phyloP scores from a whole-genome alignment of 495 filamentous ascomycete genomes.

The Annulohypoxylon bovei region DNA sequence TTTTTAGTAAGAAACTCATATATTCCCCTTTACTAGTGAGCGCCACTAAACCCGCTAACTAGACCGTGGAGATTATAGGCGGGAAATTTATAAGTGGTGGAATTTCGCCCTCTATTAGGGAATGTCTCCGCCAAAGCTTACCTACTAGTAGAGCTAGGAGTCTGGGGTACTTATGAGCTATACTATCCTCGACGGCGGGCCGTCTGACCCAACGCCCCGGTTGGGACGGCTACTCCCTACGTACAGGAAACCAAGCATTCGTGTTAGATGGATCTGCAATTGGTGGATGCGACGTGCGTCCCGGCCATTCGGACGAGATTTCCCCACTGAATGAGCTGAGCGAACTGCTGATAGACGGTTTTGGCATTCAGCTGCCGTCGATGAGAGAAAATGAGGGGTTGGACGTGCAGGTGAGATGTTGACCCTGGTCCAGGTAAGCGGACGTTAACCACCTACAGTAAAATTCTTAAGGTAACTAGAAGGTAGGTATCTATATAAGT shows the following conservation, averaged over 20 bases:
- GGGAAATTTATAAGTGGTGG: slow-evolving; percentile 36
- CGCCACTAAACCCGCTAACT: too few species aligned
- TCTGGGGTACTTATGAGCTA: slow-evolving; percentile 10
- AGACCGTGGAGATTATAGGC: not conserved
- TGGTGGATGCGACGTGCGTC: slow-evolving; percentile 16
- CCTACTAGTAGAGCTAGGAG: not conserved
- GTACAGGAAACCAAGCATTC: slow-evolving; percentile 10
- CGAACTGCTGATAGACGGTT: not conserved
- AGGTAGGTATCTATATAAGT: slow-evolving; percentile 5
- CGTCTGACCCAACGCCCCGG: not conserved
- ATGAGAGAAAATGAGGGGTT: not conserved
- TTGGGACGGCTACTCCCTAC: not conserved
- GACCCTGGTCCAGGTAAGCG: slow-evolving; percentile 7
- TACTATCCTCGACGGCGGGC: not conserved
- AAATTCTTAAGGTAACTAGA: not conserved
- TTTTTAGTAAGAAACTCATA: too few species aligned
- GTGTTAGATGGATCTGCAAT: not conserved
- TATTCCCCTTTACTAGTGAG: too few species aligned
- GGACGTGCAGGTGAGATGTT: not conserved
- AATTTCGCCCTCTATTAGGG: slow-evolving; percentile 19
- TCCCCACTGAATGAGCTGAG: slow-evolving; percentile 14
- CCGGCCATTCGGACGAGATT: slow-evolving; percentile 12
- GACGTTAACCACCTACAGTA: not conserved
- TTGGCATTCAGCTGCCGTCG: not conserved
- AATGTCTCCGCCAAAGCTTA: slow-evolving; percentile 20